Evolutionary conservation across 306 rosid species (phyloP), one percentile per base, ranked within the genome.

Genomic region (peach (Prunus persica)): DNA sequence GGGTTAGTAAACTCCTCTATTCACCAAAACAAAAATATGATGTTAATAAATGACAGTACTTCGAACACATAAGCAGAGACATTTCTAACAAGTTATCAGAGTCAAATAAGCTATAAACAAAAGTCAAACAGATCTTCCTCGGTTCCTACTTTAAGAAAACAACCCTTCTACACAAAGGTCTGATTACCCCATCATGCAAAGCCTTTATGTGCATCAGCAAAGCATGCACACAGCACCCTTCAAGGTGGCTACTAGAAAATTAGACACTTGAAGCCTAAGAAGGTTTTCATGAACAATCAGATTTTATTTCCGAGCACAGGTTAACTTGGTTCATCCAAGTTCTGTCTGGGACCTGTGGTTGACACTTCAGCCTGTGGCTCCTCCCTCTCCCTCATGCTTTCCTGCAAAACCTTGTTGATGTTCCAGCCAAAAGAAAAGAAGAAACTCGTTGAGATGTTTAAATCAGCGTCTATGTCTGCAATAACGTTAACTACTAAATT

Each of bases 381-480:
- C 78, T 74, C 86, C 66, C 83, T 86, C 87, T 85, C 89, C 46
- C 67, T 71, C 56, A 56, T 63, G 71, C 72, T 82, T 76, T 84
- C 86, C 96, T 90, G 97, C 83, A 92, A 58, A 85, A 81, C 87
- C 96, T 89, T 69, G 14, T 76, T 50, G 51, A 71, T 63, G 30
- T 30, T 63, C 12, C 46, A 30, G 46, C 67, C 22, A 63, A 16
- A 1, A 60, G 4, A 56, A 19, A 55, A 8, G 0, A 13, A 60
- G 8, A 60, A 27, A 61, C 65, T 61, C 71, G 10, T 73, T 54
- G 65, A 73, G 82, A 63, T 19, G 75, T 58, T 65, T 54, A 14
- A 63, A 55, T 87, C 75, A 85, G 72, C 76, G 69, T 78, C 61
- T 12, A 43, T 30, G 69, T 71, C 75, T 19, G 7, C 68, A 66